Conservation (phyloP, 1,284 basidiomycete genomes). For the Leccinum angustisporum region DNA sequence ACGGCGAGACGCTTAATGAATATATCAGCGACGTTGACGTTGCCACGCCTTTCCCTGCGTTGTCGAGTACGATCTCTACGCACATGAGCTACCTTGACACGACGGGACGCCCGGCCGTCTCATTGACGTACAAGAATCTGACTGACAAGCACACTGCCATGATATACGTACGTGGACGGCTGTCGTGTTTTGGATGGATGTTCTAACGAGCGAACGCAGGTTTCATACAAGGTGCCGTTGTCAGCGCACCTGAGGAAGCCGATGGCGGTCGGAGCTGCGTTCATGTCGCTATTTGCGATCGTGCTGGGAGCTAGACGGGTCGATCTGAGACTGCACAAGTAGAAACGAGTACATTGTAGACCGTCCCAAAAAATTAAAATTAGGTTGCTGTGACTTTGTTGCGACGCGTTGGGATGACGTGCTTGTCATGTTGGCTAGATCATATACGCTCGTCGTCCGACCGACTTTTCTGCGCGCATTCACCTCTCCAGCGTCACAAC, state of each 20-base stretch:
- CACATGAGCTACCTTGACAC: slow-evolving; percentile 93
- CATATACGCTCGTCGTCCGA: neutral
- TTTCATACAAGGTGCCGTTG: slow-evolving; percentile 80
- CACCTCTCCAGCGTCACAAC: neutral
- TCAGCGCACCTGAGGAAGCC: slow-evolving; percentile 84
- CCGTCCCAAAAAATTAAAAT: slow-evolving; percentile 32
- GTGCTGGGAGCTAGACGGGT: slow-evolving; percentile 62
- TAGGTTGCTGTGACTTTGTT: neutral
- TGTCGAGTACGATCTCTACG: slow-evolving; percentile 57
- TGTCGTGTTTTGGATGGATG: slow-evolving; percentile 7
- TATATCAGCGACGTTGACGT: slow-evolving; percentile 71
- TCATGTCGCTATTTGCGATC: slow-evolving; percentile 64
- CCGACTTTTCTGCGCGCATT: slow-evolving; percentile 11
- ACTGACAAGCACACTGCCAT: too few relatives aligned
- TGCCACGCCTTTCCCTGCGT: slow-evolving; percentile 74
- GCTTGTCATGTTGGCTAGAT: slow-evolving; percentile 22
- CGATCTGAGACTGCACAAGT: slow-evolving; percentile 60
- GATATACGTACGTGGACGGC: neutral
- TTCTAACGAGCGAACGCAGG: slow-evolving; percentile 47
- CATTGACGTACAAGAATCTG: too few relatives aligned
- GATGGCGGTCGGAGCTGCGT: slow-evolving; percentile 66
- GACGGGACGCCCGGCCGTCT: slow-evolving; percentile 78
- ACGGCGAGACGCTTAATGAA: slow-evolving; percentile 6
- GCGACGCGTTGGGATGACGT: slow-evolving; percentile 11
- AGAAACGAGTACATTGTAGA: slow-evolving; percentile 20